Evolutionary conservation across 139 green algal genomes (phyloP), one percentile per base, ranked within the genome.

Genomic region (Coelastrella sp.): DNA sequence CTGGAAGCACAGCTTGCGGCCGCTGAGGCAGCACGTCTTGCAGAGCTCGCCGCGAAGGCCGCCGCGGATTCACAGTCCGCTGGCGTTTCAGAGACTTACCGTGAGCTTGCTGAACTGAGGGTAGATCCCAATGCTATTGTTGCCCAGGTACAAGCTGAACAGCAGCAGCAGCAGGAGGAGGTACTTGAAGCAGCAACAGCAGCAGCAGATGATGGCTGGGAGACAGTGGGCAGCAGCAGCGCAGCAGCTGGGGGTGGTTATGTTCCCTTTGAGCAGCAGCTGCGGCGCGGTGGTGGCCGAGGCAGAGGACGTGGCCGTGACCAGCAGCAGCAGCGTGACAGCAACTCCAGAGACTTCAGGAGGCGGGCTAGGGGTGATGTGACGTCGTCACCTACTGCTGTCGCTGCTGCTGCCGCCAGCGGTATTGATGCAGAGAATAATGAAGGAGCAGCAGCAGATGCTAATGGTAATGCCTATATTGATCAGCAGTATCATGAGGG

Each of bases 121-220:
- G 7, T 89, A 3, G 21, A 80, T 41, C 85, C 96, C 2, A 59
- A 90, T 0, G 67, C 84, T 48, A 77, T 92, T 5, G 89, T 94
- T 15, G 90, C 90, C 0, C 75, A 85, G 32, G 72, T 90, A 81
- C 91, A 69, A 45, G 41, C 48, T 43, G 27, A 38, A 13, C 30
- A 43, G 38, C 15, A 60, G 32, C 30, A 41, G 69, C 41, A 79
- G 60, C 41, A 57, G 30, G 59, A 43, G n/a, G n/a, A 41, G 53
- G 68, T 21, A 43, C 63, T 7, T 34, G 75, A 51, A n/a, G 66
- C 92, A 86, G 23, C 62, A 71, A 35, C 40, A 57, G 72, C 40
- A 60, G 34, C 2, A n/a, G 79, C 8, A 4, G 72, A 19, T 1
- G 86, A 79, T 34, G 68, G 77, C 25, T 82, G 82, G 86, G 77